Evolutionary conservation across 2,329 filamentous ascomycete species (phyloP), one percentile per base, ranked within the genome.

Genomic region (Beauveria sp.): DNA sequence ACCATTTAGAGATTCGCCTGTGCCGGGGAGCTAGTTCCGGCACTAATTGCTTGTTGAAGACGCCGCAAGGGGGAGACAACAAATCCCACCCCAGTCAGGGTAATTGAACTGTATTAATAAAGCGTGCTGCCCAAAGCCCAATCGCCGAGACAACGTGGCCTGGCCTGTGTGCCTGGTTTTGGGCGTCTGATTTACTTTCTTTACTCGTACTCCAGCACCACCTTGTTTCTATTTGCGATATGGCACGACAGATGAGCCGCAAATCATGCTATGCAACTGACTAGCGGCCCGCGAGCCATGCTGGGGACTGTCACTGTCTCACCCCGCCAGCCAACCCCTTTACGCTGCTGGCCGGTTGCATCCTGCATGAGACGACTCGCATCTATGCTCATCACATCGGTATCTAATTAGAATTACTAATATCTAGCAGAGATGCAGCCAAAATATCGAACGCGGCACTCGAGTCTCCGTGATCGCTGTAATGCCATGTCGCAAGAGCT

Each of bases 21-120:
- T 30, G 47, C 14, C 56, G 47, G 46, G 56, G 56, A 59, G 47
- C 56, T 52, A 52, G 37, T 59, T 59, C 56, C 47, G 55, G 56
- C 56, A 59, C 56, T 22, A 51, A 34, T 14, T 57, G 26, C 46
- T 59, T 30, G 56, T 59, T 52, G 56, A 52, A 59, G 46, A 52
- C 47, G 40, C 24, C 44, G 20, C 12, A 20, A n/a, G 43, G 22
- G 20, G 34, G 46, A 59, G 56, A 50, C 30, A 57, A 50, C 55
- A 57, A 26, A 43, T 30, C 46, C 5, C 55, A 41, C 34, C 56
- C 34, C 22, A 14, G 34, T 43, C 34, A 51, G 14, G 28, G 47
- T 20, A n/a, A 59, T 52, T 57, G 40, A 34, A 59, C 55, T 50
- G 55, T 34, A 14, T 14, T 14, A 34, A 14, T 34, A 14, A 20